These are phyloP conservation scores for Neoascochyta sp. DNA, from an alignment of 2,329 filamentous ascomycete species.

Conservation along the genomic window DNA sequence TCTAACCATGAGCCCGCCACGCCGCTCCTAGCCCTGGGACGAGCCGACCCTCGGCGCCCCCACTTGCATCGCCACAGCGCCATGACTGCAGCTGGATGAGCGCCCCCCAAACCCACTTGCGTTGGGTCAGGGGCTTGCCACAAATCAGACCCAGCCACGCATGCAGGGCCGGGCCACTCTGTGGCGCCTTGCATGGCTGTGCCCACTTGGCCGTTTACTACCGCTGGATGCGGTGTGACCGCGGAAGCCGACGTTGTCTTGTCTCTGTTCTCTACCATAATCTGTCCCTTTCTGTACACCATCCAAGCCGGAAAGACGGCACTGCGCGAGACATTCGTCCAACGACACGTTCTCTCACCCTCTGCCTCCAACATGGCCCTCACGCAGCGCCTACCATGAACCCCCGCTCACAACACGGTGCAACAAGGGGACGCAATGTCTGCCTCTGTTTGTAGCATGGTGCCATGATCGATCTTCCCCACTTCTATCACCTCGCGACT, in stretches of 20 bases:
- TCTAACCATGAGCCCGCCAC: too few relatives aligned
- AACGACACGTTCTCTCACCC: too few relatives aligned
- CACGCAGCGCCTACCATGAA: too few relatives aligned
- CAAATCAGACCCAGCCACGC: constrained; percentile 13
- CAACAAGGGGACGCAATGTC: too few relatives aligned
- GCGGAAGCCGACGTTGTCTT: too few relatives aligned
- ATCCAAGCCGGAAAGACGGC: constrained; percentile 10
- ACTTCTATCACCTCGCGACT: constrained; percentile 7
- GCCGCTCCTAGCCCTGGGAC: too few relatives aligned
- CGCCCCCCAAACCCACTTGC: constrained; percentile 6
- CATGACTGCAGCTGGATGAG: constrained; percentile 7
- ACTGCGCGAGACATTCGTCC: constrained; percentile 1
- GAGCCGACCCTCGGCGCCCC: constrained; percentile 7
- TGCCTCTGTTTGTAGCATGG: constrained; percentile 3
- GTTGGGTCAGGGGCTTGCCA: constrained; percentile 7
- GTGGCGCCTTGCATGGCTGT: constrained; percentile 12
- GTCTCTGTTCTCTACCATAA: too few relatives aligned
- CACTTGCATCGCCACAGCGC: constrained; percentile 6
- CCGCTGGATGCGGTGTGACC: constrained; percentile 7
- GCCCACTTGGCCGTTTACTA: constrained; percentile 11
- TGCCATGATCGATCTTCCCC: constrained; percentile 2
- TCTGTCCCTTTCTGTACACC: too few relatives aligned
- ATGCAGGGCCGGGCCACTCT: constrained; percentile 6
- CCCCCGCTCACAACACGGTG: too few relatives aligned
- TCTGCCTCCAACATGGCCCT: too few relatives aligned